Base-by-base conservation (phyloP, 768 basidiomycete genomes). In the Termitomyces titanicus region DNA sequence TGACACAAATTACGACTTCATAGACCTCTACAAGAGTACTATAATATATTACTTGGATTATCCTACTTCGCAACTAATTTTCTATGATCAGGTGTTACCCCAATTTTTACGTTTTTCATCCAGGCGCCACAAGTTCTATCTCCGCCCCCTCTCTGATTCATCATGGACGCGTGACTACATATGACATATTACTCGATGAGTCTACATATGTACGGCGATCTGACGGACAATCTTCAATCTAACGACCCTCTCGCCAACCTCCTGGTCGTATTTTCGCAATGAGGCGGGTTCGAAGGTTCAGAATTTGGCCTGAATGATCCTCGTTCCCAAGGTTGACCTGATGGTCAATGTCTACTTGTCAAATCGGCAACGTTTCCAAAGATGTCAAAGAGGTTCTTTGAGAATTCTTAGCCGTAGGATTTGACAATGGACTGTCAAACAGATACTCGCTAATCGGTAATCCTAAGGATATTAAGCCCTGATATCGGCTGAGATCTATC, bases 391-490 rank as follows among this genome's bases (percentile, higher is more conserved):
- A 60, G 53, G 52, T 67, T 55, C 59, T 59, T 63, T 64, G 53
- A 63, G 61, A 60, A 55, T 61, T 60, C 60, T 54, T 22, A 55
- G 50, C 42, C 47, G 25, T 44, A 60, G 40, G 52, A 51, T 59
- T 63, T 57, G 58, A 62, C 56, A 59, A 57, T 55, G 54, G 47
- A 45, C 49, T 66, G 62, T 62, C 65, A 66, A 64, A 61, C 54
- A 61, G 61, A 67, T 66, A 66, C 60, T 72, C 70, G 68, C 68
- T 59, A 71, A 74, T 72, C 73, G 53, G 53, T 48, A 47, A 61
- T 61, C 70, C 63, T 12, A 35, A 44, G 25, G 35, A 49, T 34
- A 37, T 48, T 10, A 35, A 35, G 58, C 61, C 61, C 64, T 67
- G 59, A 65, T 63, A 64, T 65, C 61, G 62, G 63, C 53, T 61